These are phyloP conservation scores for Collybia sordida DNA, from an alignment of 768 basidiomycete species.

Conservation along the genomic window DNA sequence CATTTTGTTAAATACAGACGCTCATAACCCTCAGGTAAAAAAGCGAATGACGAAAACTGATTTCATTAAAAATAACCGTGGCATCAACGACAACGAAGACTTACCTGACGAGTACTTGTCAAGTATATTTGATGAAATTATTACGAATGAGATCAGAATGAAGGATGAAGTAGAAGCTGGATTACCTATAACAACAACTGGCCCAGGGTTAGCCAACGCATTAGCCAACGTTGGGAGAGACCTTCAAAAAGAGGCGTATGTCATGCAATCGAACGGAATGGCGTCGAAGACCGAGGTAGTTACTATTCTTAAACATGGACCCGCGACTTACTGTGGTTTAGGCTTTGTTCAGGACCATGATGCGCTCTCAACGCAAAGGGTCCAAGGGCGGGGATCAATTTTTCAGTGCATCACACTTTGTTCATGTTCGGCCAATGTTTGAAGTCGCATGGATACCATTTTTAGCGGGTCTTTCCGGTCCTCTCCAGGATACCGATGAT, in stretches of 20 bases:
- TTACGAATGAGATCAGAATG: constrained; percentile 93
- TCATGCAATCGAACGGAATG: constrained; percentile 95
- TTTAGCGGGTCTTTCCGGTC: constrained; percentile 91
- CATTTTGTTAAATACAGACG: constrained; percentile 96
- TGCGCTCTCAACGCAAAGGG: constrained; percentile 87
- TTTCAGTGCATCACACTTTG: constrained; percentile 94
- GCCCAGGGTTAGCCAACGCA: constrained; percentile 77
- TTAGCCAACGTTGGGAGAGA: constrained; percentile 91
- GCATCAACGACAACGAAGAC: constrained; percentile 90
- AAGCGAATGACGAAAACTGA: constrained; percentile 90
- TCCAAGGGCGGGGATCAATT: constrained; percentile 82
- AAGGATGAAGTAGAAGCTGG: constrained; percentile 89
- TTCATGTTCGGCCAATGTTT: constrained; percentile 98
- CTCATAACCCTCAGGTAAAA: constrained; percentile 93
- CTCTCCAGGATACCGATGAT: constrained; percentile 94
- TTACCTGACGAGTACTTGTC: constrained; percentile 84
- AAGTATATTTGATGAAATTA: constrained; percentile 88
- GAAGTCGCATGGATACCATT: constrained; percentile 99
- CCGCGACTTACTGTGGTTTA: constrained; percentile 26
- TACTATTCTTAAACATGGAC: constrained; percentile 3
- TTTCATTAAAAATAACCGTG: constrained; percentile 93
- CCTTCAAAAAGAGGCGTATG: constrained; percentile 93
- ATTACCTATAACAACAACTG: constrained; percentile 38
- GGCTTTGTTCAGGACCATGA: constrained; percentile 92
- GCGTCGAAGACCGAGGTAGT: constrained; percentile 90